phyloP scores from a whole-genome alignment of 192 early-diverging fungal genomes.

The Backusella luteola region DNA sequence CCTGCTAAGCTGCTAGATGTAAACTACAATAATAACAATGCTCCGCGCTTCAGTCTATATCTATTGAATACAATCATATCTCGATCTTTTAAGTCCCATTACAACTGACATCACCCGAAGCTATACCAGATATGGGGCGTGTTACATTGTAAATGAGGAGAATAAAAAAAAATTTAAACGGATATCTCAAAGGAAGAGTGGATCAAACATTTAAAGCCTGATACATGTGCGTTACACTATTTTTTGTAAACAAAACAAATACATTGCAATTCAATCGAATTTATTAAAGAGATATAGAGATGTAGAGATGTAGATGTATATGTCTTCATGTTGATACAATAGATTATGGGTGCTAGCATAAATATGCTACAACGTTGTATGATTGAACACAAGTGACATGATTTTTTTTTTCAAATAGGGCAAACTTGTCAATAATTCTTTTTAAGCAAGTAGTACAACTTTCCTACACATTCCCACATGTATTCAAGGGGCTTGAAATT shows the following conservation, averaged over 20 bases:
- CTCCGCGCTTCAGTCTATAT: not conserved
- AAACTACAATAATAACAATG: not conserved
- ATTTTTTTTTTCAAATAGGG: not conserved
- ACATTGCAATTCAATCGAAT: not conserved
- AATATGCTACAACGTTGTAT: not conserved
- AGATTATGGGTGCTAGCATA: not conserved
- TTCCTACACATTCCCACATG: not conserved
- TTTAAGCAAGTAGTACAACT: not conserved
- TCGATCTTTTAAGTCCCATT: not conserved
- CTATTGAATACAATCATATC: not conserved
- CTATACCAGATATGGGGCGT: not conserved
- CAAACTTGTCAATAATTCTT: not conserved
- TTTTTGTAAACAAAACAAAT: conserved; percentile 5
- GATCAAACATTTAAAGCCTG: not conserved
- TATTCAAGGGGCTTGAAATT: not conserved
- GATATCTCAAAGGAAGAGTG: not conserved
- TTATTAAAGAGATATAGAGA: not conserved
- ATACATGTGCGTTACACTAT: conserved; percentile 8
- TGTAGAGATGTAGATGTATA: not conserved
- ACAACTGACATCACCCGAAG: not conserved
- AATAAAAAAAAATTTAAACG: not conserved
- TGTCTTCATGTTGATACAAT: not conserved
- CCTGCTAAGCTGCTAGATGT: not conserved
- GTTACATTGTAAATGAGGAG: not conserved
- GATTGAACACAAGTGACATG: not conserved